phyloP scores from a whole-genome alignment of 2,329 filamentous ascomycete species.

The Penicillium sp. region DNA sequence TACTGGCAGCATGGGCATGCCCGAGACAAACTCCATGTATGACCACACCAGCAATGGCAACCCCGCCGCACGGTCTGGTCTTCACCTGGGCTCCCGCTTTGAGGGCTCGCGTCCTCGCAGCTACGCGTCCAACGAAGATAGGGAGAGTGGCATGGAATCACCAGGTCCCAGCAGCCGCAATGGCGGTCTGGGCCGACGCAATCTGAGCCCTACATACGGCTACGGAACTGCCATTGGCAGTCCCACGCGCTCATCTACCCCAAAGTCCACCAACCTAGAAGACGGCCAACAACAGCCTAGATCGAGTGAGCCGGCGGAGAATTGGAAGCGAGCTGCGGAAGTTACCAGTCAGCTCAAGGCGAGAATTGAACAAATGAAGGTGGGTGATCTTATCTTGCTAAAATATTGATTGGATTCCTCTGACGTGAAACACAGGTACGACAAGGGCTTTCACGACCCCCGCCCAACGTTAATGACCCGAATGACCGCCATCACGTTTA shows the following conservation, averaged over 20 bases:
- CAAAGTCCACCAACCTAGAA: slow-evolving; percentile 36
- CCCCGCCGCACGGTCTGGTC: slow-evolving; percentile 28
- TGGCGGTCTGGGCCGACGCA: slow-evolving; percentile 38
- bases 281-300: slow-evolving; percentile 33
- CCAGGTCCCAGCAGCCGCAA: slow-evolving; percentile 33
- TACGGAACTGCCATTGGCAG: slow-evolving; percentile 39
- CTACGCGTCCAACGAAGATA: slow-evolving; percentile 60
- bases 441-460: slow-evolving; percentile 44
- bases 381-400: slow-evolving; percentile 13
- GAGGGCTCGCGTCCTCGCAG: slow-evolving; percentile 42
- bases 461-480: slow-evolving; percentile 34
- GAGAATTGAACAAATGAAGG: slow-evolving; percentile 98
- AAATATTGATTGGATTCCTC: neutral
- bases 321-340: slow-evolving; percentile 94
- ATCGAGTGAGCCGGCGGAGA: slow-evolving; percentile 65
- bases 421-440: slow-evolving; percentile 34
- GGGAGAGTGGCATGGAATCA: slow-evolving; percentile 56
- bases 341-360: slow-evolving; percentile 97
- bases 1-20: slow-evolving; percentile 51
- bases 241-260: slow-evolving; percentile 36
- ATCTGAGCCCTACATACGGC: slow-evolving; percentile 44
- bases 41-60: slow-evolving; percentile 34
- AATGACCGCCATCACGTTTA: slow-evolving; percentile 26
- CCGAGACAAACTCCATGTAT: slow-evolving; percentile 50
- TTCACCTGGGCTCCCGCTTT: slow-evolving; percentile 40